Evolutionary conservation across 2,329 filamentous ascomycete species (phyloP), one percentile per base, ranked within the genome.

Genomic region (Cytospora mali): DNA sequence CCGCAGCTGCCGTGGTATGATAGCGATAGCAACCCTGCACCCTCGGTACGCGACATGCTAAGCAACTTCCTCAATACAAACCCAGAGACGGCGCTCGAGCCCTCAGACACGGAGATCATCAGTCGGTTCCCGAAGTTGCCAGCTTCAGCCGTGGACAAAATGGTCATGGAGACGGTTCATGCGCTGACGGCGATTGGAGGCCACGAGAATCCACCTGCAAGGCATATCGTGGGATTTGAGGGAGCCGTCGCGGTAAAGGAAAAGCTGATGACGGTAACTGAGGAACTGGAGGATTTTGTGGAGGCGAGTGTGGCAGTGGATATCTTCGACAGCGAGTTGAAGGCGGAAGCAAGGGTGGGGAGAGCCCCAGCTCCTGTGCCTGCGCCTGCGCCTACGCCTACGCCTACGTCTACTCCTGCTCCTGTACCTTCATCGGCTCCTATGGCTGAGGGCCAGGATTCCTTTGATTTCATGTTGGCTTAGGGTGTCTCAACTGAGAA

Each of bases 261-360:
- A 77, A 98, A 98, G 77, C 79, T 99, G 61, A 97, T 96, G 79
- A 97, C 93, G 2, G 92, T 97, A 3, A 96, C 92, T 66, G 93
- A 98, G 74, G 95, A 98, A 78, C 79, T 98, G 62, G 95, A 98
- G 75, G 95, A 98, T 69, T 98, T 98, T 75, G 89, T 97, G 29
- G 92, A 96, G 70, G 89, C 93, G 28, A 97, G 93, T 71, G 82
- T 90, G 67, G 89, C 91, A 0, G 93, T 95, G 18, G 93, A 97
- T 73, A 90, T 92, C 29, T 85, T 84, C 64, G 83, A 86, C 49
- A 84, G 78, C 68, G 82, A 84, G 71, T 72, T 85, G 39, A 81
- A 80, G 64, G 76, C 75, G 2, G 83, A 85, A 71, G 83, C 80
- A 3, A 78, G 79, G 55, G 76, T 80, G 58, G 77, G 75, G 27